Evolutionary conservation across 2,329 filamentous ascomycete species (phyloP), one percentile per base, ranked within the genome.

Genomic region (Epichloe gansuensis): DNA sequence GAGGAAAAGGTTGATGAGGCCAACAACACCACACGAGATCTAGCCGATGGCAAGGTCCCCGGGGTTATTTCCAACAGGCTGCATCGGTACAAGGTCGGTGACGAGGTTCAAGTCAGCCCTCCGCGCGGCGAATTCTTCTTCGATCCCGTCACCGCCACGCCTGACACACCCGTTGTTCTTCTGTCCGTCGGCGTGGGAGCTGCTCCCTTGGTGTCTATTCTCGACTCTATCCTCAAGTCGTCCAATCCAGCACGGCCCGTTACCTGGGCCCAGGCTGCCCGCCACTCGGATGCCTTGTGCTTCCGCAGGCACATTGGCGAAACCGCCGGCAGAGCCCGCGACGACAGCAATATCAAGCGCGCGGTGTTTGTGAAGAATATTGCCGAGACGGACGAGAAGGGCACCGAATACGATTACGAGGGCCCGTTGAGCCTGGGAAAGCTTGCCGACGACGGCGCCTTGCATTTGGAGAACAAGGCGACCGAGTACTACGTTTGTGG

Each of bases 401-500:
- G 79, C 3, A 62, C 69, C 2, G 73, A 85, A 57, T 85, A 81
- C 63, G 66, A 82, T 51, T 70, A 78, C 58, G 66, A 67, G 4
- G 77, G 82, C 4, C 72, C 78, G 4, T 65, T 85, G 23, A 72
- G 80, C 53, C 60, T 89, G 13, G 64, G 68, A 38, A 72, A 70
- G 53, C 60, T 85, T 40, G 71, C 77, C 53, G 63, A 63, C 8
- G 67, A 74, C 15, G 60, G 64, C 0, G 69, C 76, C 43, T 66
- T 89, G 34, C 78, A 74, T 56, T 60, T 81, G 3, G 67, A 71
- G 15, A 68, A 84, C 57, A 47, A 63, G 1, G 64, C 65, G 46
- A 72, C 85, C 0, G 70, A 79, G 58, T 89, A 87, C 63, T 88
- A 78, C 59, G 65, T 86, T 44, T 89, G 85, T 60, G 85, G 85